Conservation (phyloP, 805 yeast species). For the Candida coleopterorum region DNA sequence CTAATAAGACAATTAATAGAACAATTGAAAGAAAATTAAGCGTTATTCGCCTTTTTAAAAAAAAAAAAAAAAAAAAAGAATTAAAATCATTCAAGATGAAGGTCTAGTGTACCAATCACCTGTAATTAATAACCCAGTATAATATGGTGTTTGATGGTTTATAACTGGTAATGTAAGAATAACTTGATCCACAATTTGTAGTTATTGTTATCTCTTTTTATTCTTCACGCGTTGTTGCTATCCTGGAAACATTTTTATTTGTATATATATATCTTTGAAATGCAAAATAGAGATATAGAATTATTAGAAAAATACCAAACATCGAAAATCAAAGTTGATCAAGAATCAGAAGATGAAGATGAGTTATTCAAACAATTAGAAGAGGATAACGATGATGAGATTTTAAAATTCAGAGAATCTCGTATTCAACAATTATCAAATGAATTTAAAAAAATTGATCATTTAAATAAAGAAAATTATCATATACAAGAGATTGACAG, state of each 20-base stretch:
- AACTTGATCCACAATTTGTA: too few relatives aligned
- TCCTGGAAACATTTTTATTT: too few relatives aligned
- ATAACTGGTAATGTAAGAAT: too few relatives aligned
- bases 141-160: too few relatives aligned
- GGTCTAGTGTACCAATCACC: too few relatives aligned
- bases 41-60: too few relatives aligned
- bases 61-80: too few relatives aligned
- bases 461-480: slow-evolving; percentile 25
- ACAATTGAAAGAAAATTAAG: background rate
- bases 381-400: slow-evolving; percentile 39
- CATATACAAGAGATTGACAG: slow-evolving; percentile 19
- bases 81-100: too few relatives aligned
- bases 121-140: too few relatives aligned
- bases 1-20: background rate
- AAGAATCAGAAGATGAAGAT: slow-evolving; percentile 26
- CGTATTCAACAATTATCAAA: slow-evolving; percentile 53
- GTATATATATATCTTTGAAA: too few relatives aligned
- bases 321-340: slow-evolving; percentile 34
- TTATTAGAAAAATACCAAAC: slow-evolving; percentile 45
- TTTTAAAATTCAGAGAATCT: slow-evolving; percentile 54
- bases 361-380: slow-evolving; percentile 46
- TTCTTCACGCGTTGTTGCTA: too few relatives aligned
- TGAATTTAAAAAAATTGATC: slow-evolving; percentile 35
- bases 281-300: slow-evolving; percentile 30
- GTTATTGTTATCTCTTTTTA: too few relatives aligned